Evolutionary conservation across 345 rosid species (phyloP).

Genomic region (Kernera saxatilis): DNA sequence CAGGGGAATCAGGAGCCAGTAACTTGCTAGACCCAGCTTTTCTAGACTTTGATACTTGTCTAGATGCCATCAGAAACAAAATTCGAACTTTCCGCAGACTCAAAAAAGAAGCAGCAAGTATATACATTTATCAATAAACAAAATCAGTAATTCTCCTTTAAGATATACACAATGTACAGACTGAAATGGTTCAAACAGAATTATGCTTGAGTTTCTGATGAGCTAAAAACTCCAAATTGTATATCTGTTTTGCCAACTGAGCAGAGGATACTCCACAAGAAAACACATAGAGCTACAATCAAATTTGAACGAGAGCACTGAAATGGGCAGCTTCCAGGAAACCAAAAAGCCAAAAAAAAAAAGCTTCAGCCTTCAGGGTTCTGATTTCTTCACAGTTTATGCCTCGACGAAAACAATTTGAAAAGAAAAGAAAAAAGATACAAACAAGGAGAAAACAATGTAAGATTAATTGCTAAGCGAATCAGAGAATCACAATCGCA

Average conservation of each 20-base stretch:
- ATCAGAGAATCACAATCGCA: slow-evolving; percentile 3
- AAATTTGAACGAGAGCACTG: background rate
- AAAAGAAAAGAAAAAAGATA: background rate
- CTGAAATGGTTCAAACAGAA: background rate
- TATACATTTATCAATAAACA: background rate
- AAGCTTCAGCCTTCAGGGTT: background rate
- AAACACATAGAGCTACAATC: no score
- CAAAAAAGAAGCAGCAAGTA: slow-evolving; percentile 1
- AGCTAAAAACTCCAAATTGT: background rate
- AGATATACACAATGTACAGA: background rate
- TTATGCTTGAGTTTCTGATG: background rate
- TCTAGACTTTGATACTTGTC: slow-evolving; percentile 49
- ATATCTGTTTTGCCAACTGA: background rate
- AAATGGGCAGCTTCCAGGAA: background rate
- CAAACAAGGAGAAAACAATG: background rate
- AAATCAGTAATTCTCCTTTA: background rate
- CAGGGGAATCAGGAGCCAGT: slow-evolving; percentile 53
- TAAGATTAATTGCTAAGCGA: background rate
- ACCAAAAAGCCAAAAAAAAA: background rate
- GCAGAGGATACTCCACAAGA: no score
- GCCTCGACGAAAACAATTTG: background rate
- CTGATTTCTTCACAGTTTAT: background rate
- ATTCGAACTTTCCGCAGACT: slow-evolving; percentile 21
- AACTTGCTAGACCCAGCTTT: slow-evolving; percentile 36
- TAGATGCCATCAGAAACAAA: slow-evolving; percentile 59